Conservation (phyloP, 2,329 filamentous ascomycete genomes). For the Aurifilum marmelostoma region DNA sequence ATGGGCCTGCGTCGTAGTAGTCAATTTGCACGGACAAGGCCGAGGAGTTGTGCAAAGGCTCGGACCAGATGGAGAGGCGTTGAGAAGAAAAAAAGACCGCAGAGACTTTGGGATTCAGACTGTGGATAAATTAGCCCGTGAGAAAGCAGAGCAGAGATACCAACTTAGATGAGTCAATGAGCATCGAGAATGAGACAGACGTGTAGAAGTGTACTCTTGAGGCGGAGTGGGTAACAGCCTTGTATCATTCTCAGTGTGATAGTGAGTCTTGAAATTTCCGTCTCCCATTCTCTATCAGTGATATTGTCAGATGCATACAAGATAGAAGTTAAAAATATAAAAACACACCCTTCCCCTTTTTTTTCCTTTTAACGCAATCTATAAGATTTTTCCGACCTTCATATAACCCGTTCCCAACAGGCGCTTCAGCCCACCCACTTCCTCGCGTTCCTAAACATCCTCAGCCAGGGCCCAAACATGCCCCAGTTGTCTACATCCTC, state of each 20-base stretch:
- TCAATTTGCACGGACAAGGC: background rate
- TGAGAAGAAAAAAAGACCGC: background rate
- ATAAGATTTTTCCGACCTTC: too few relatives aligned
- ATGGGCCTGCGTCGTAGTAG: background rate
- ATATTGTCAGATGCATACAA: background rate
- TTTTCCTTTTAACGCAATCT: background rate
- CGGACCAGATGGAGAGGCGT: background rate
- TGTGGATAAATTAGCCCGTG: background rate
- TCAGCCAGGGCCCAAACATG: conserved; percentile 81
- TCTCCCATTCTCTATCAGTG: background rate
- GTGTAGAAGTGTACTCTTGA: background rate
- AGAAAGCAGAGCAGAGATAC: background rate
- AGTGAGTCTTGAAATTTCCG: too few relatives aligned
- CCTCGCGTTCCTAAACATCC: conserved; percentile 85
- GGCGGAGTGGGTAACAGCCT: background rate
- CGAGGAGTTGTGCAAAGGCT: background rate
- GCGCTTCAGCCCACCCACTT: conserved; percentile 74
- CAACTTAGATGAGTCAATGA: background rate
- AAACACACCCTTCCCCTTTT: background rate
- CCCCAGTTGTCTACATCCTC: conserved; percentile 68
- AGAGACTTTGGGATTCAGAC: background rate
- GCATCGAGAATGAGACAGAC: background rate
- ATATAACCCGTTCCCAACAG: too few relatives aligned
- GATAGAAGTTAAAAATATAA: background rate
- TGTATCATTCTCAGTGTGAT: background rate